Percentiles rank a stretch among this genome's conserved stretches.
These are phyloP conservation scores for Hydnomerulius pinastri DNA, from an alignment of 768 basidiomycete species.

Conservation along the genomic window DNA sequence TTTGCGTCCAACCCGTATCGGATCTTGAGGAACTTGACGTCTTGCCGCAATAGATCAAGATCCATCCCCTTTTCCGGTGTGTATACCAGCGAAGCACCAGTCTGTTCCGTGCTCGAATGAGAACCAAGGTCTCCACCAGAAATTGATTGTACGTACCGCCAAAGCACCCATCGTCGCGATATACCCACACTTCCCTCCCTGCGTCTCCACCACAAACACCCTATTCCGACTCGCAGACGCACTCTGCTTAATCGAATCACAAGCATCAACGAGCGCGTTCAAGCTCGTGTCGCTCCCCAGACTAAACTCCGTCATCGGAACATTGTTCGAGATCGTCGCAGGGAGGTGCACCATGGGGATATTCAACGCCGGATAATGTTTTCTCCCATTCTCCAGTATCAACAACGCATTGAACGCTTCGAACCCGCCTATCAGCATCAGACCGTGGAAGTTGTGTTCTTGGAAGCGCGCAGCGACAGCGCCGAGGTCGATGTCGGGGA, in stretches of 20 bases:
- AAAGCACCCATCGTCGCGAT: conserved; percentile 94
- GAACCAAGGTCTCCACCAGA: not conserved
- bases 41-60: conserved; percentile 76
- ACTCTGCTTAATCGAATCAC: conserved; percentile 98
- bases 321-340: conserved; percentile 97
- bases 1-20: conserved; percentile 84
- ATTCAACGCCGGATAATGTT: conserved; percentile 87
- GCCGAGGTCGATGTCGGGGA: conserved; percentile 87
- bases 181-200: conserved; percentile 96
- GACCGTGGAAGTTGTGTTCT: conserved; percentile 70
- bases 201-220: conserved; percentile 97
- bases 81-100: conserved; percentile 91
- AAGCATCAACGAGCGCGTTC: conserved; percentile 96
- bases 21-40: conserved; percentile 86
- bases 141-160: conserved; percentile 61
- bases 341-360: conserved; percentile 96
- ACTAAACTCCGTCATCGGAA: conserved; percentile 95
- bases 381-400: conserved; percentile 77
- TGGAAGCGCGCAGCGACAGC: conserved; percentile 91
- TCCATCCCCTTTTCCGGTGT: conserved; percentile 90
- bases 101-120: conserved; percentile 41
- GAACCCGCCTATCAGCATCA: conserved; percentile 94
- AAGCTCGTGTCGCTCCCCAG: conserved; percentile 96
- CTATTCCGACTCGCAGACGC: conserved; percentile 94
- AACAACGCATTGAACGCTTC: conserved; percentile 86